Base-by-base conservation (phyloP, 1,139 yeast genomes). In the Yamadazyma spencermartinsiae region DNA sequence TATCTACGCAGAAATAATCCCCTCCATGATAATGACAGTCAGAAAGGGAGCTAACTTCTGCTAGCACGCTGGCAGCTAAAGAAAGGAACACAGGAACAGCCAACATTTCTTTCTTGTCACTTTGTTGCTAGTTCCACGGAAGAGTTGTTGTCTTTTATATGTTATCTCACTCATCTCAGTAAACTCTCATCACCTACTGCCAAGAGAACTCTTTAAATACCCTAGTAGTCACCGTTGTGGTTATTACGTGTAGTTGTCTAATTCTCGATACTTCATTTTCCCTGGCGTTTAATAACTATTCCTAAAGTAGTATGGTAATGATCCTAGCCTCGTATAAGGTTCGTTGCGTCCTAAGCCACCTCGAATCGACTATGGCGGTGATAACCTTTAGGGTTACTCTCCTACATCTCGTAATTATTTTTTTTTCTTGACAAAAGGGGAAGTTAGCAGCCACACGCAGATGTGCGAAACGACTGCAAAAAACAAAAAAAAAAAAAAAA, bases 1-100 rank as follows among this genome's bases (percentile, higher is more conserved):
- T 55, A 35, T 61, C 59, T 4, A 56, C 21, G 44, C 69, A 64
- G 33, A 44, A 52, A 28, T 52, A 58, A 4, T 43, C 45, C 2
- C 49, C 30, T 4, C 54, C 66, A 40, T 63, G 68, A 34, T 54
- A 52, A 38, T 64, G 68, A 39, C 70, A 64, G 12, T 48, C 53
- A 2, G 41, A 31, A 13, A 43, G 32, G 7, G 31, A 15, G 20
- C n/a, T 28, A 16, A 28, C 20, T 6, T 28, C 31, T 14, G 31
- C 31, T 15, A 28, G 4, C 9, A 16, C 31, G 15, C 11, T 16
- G 4, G 20, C 9, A 3, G 17, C 16, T n/a, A 28, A 7, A 12
- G 14, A 7, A 6, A 10, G 17, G 5, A 26, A 13, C 7, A 19
- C 6, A 19, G 9, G 8, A 19, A n/a, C n/a, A n/a, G n/a, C n/a